Evolutionary conservation across 768 basidiomycete genomes (phyloP), one percentile per base, ranked within the genome.

Genomic region (Cystobasidium tubakii): DNA sequence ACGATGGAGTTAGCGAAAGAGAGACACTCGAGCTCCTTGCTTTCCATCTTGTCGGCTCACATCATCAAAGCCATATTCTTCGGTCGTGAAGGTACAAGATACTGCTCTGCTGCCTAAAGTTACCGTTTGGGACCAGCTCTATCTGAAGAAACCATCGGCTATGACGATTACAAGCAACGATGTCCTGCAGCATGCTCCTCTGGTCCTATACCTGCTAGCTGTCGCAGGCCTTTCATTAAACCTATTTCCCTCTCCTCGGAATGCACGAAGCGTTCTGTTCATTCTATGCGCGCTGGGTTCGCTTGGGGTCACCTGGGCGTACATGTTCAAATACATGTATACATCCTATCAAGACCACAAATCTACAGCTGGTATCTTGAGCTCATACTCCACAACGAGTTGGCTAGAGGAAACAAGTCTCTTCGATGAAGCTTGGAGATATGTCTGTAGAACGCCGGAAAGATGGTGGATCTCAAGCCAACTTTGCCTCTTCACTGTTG

Each of bases 401-500:
- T 78, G 78, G 78, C 71, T 78, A 15, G 21, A 31, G n/a, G 75
- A 76, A 21, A 76, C 75, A 4, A 66, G 54, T 21, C 74, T 78
- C 6, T 78, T 78, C 73, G 42, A 77, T 12, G 72, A 78, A 72
- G 78, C 78, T 31, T 78, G 78, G 78, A n/a, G 43, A 19, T 76
- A 76, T 64, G 84, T 85, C 17, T 86, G 84, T 77, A 82, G 79
- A 25, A 83, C 83, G 34, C 80, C 82, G 0, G 73, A 83, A 54
- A 86, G 85, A 62, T 89, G 87, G 87, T 89, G 87, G 88, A 88
- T 87, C 86, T 86, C 85, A 75, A 85, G 87, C 79, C 86, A 88
- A 77, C 79, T 88, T 17, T 88, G 86, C 78, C 76, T 86, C 25
- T 88, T 84, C 81, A 87, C 87, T 2, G 85, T 83, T 6, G 86